Percentiles rank a stretch among this genome's conserved stretches.
phyloP scores from a whole-genome alignment of 139 green algal genomes.

The Parachlorella kessleri region DNA sequence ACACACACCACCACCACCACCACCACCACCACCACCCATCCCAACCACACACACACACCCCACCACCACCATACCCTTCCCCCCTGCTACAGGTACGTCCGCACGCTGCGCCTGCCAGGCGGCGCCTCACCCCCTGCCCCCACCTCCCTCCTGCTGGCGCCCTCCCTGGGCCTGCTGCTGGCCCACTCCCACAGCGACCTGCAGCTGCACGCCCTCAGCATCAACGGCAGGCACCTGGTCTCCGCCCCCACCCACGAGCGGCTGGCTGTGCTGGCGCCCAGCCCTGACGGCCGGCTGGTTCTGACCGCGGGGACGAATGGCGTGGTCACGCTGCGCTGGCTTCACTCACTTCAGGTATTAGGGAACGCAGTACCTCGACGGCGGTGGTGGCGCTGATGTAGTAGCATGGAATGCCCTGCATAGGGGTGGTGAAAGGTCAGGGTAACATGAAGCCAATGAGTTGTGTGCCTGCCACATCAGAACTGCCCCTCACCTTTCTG shows the following conservation, averaged over 20 bases:
- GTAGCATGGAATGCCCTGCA: background rate
- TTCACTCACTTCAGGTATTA: constrained; percentile 48
- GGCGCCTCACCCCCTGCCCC: no score
- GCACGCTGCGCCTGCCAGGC: background rate
- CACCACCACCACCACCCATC: background rate
- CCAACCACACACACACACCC: background rate
- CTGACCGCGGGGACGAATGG: constrained; percentile 49
- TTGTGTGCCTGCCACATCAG: background rate
- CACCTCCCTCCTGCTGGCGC: constrained; percentile 1
- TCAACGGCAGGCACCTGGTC: constrained; percentile 46
- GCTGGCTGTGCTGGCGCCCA: constrained; percentile 34
- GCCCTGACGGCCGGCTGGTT: constrained; percentile 46
- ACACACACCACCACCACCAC: no score
- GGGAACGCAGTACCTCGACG: no score
- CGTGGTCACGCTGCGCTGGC: constrained; percentile 40
- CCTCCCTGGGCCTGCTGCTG: constrained; percentile 34
- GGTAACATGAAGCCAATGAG: no score
- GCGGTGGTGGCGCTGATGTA: background rate
- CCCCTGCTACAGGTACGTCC: background rate
- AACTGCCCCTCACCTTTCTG: background rate
- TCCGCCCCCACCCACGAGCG: constrained; percentile 37
- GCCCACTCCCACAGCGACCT: constrained; percentile 46
- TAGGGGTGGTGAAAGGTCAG: no score
- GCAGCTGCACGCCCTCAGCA: constrained; percentile 46
- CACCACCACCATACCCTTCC: background rate